Conservation (phyloP, 2,329 filamentous ascomycete species). For the Xylaria sp. region DNA sequence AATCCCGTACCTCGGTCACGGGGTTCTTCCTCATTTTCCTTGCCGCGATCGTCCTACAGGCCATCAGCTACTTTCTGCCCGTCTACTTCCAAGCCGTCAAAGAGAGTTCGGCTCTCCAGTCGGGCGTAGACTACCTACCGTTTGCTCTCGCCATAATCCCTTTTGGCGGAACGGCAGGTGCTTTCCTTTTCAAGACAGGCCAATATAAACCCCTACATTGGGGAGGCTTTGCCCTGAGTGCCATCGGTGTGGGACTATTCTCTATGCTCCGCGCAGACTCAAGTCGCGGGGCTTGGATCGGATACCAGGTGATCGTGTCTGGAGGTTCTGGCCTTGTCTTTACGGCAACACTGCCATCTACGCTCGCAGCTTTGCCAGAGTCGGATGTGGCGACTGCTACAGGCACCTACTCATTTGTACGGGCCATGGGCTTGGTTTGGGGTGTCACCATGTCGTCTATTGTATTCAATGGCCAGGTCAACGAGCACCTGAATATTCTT, state of each 20-base stretch:
- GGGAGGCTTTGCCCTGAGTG: constrained; percentile 31
- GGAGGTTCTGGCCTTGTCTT: constrained; percentile 43
- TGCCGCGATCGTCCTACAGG: not conserved
- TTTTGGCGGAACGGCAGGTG: constrained; percentile 9
- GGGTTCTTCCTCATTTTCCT: not conserved
- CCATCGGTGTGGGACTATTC: constrained; percentile 41
- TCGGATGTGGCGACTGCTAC: constrained; percentile 34
- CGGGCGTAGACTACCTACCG: constrained; percentile 31
- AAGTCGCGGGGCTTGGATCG: constrained; percentile 37
- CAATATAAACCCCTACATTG: constrained; percentile 18
- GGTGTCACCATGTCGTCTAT: constrained; percentile 42
- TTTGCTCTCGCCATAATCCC: constrained; percentile 14
- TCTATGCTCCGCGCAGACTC: constrained; percentile 37
- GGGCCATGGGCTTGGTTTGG: constrained; percentile 42
- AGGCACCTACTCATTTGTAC: constrained; percentile 41
- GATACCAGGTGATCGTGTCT: constrained; percentile 40
- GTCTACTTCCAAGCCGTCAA: constrained; percentile 32
- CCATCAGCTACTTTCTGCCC: constrained; percentile 40
- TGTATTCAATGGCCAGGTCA: constrained; percentile 33
- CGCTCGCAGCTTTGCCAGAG: constrained; percentile 36
- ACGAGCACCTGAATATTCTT: constrained; percentile 7
- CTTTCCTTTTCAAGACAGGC: constrained; percentile 27
- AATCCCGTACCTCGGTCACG: constrained; percentile 1
- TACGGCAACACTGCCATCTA: constrained; percentile 40
- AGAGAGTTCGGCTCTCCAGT: constrained; percentile 38